Evolutionary conservation across 768 basidiomycete species (phyloP), one percentile per base, ranked within the genome.

Genomic region (Suillus subalutaceus): DNA sequence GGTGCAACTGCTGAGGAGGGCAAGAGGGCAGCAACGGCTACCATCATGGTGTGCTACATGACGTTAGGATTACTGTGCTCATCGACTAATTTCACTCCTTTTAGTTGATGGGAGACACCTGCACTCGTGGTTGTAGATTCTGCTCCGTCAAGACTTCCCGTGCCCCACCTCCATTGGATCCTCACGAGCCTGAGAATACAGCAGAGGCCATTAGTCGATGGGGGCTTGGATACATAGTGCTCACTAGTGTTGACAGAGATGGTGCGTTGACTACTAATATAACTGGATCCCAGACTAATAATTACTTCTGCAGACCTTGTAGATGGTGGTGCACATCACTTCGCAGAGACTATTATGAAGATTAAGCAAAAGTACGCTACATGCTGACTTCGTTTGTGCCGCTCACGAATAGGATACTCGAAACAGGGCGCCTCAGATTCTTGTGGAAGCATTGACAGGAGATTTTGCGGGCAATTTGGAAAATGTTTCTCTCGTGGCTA

Each of bases 21-120:
- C 38, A 89, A 90, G 70, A 88, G 88, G 66, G 86, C 87, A 59
- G 97, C 97, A 30, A 99, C 97, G 8, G 97, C 97, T 13, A 99
- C 97, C 3, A 99, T 99, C 76, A 99, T 99, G 97, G 96, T 94
- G 68, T 66, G 84, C 63, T 57, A 44, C 62, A 57, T 30, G 41
- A 23, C 44, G 18, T 15, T 56, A 46, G 37, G 48, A 57, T 32
- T 55, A 46, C 38, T 46, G 18, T 60, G 26, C 26, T 58, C 6
- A 41, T 70, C 20, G 63, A 38, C 46, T 37, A 35, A 52, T 67
- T 70, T 69, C 63, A 23, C 37, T 5, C 40, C 40, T 30, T 66
- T 37, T 69, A 99, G 96, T 82, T 99, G 16, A 99, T 99, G 97
- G 97, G 97, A 10, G 97, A 99, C 80, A 97, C 95, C 16, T 99